These are phyloP conservation scores for Penicillium corylophilum DNA, from an alignment of 2,329 filamentous ascomycete species.

Conservation along the genomic window DNA sequence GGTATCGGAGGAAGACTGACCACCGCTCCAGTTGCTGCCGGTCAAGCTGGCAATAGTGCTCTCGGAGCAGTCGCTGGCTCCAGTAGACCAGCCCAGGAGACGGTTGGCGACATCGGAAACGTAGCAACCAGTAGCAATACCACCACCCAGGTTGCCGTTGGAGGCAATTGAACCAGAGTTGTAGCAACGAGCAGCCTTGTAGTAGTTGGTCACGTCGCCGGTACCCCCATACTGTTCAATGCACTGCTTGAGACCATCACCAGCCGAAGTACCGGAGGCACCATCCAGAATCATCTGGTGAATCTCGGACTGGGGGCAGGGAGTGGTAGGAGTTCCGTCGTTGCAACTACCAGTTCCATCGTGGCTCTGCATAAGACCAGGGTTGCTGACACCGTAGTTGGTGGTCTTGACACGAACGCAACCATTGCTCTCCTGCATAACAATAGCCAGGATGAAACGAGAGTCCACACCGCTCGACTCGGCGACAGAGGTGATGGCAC, in stretches of 20 bases:
- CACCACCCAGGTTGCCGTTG: slow-evolving; percentile 32
- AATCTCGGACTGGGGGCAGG: slow-evolving; percentile 29
- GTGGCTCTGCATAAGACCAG: slow-evolving; percentile 39
- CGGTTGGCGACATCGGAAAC: slow-evolving; percentile 31
- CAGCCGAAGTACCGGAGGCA: slow-evolving; percentile 33
- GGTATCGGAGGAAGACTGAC: slow-evolving; percentile 4
- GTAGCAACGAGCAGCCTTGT: slow-evolving; percentile 41
- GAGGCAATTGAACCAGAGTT: slow-evolving; percentile 41
- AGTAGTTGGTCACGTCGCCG: slow-evolving; percentile 25
- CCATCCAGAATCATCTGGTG: slow-evolving; percentile 44
- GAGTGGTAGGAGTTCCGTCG: slow-evolving; percentile 23
- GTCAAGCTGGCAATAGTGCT: slow-evolving; percentile 16
- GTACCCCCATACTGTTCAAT: slow-evolving; percentile 27
- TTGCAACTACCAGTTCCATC: slow-evolving; percentile 37
- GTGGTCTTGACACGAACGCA: slow-evolving; percentile 46
- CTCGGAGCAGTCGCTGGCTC: slow-evolving; percentile 18
- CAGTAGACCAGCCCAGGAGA: slow-evolving; percentile 26
- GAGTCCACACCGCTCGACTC: slow-evolving; percentile 33
- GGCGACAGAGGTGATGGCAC: slow-evolving; percentile 36
- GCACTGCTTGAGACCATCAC: slow-evolving; percentile 37
- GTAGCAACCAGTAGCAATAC: slow-evolving; percentile 30
- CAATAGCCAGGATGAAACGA: slow-evolving; percentile 47
- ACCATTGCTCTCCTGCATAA: slow-evolving; percentile 49
- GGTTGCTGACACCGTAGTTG: slow-evolving; percentile 44
- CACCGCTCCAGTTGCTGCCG: slow-evolving; percentile 8